Conservation (phyloP, 1,284 basidiomycete species). For the Papiliotrema flavescens region DNA sequence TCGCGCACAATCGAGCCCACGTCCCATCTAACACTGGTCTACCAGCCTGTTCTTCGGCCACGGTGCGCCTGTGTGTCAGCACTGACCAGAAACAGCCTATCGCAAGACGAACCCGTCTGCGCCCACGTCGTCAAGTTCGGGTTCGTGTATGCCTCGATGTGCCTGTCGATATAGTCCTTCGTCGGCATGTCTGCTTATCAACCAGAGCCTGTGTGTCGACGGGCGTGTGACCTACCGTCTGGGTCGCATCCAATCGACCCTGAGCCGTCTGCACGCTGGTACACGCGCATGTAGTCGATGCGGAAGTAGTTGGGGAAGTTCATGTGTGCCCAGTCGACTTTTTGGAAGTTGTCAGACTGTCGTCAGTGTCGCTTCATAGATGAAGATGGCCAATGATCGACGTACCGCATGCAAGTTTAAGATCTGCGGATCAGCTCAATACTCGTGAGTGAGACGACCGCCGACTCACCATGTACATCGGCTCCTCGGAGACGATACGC, state of each 20-base stretch:
- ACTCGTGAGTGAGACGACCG: neutral
- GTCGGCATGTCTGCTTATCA: conserved; percentile 40
- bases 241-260: conserved; percentile 45
- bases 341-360: conserved; percentile 50
- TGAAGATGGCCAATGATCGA: conserved; percentile 24
- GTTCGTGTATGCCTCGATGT: conserved; percentile 41
- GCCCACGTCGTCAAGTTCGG: conserved; percentile 49
- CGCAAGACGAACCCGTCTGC: conserved; percentile 22
- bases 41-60: conserved; percentile 45
- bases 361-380: neutral
- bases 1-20: no score
- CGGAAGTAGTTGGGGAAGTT: conserved; percentile 50
- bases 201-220: no score
- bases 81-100: conserved; percentile 7
- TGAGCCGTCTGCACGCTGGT: conserved; percentile 48
- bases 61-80: conserved; percentile 12
- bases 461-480: conserved; percentile 57
- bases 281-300: conserved; percentile 52
- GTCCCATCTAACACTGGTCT: conserved; percentile 25
- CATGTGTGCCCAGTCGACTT: conserved; percentile 44
- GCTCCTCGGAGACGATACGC: conserved; percentile 72
- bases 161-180: conserved; percentile 40
- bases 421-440: conserved; percentile 10
- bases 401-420: conserved; percentile 54
- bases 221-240: conserved; percentile 13